Conservation (phyloP, 805 yeast species). For the Tetrapisispora nanseiensis region DNA sequence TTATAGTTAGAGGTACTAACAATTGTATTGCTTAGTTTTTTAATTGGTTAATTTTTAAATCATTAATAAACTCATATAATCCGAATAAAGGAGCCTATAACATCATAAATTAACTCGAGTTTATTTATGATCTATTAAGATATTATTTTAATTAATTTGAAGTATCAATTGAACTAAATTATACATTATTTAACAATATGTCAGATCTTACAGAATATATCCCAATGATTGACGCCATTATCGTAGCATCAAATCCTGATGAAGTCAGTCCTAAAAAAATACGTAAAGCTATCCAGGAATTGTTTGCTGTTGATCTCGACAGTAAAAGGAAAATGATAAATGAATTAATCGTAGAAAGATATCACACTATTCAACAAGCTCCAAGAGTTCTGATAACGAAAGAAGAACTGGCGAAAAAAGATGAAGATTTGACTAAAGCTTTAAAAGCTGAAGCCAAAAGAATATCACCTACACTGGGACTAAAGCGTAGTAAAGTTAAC, state of each 20-base stretch:
- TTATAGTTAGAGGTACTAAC: no score
- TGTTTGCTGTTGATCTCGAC: slow-evolving; percentile 49
- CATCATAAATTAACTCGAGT: no score
- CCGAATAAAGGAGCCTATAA: no score
- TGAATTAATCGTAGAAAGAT: slow-evolving; percentile 50
- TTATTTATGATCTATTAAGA: no score
- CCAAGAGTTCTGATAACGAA: slow-evolving; percentile 22
- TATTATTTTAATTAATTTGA: not conserved
- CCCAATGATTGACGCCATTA: slow-evolving; percentile 66
- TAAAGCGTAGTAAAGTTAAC: slow-evolving; percentile 4
- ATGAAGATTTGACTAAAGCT: slow-evolving; percentile 43
- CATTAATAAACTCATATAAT: no score
- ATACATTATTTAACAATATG: not conserved
- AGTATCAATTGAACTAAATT: not conserved
- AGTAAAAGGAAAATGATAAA: slow-evolving; percentile 46
- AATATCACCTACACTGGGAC: not conserved
- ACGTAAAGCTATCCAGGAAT: slow-evolving; percentile 60
- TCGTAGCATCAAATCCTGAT: slow-evolving; percentile 60
- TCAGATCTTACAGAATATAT: slow-evolving; percentile 31
- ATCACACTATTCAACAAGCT: slow-evolving; percentile 36
- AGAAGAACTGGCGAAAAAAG: slow-evolving; percentile 33
- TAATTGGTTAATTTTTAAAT: no score
- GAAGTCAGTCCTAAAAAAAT: slow-evolving; percentile 62
- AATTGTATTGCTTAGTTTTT: no score
- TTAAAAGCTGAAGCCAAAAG: slow-evolving; percentile 28